Evolutionary conservation across 805 yeast species (phyloP).

Genomic region (Saccharomycopsis lassenensis): DNA sequence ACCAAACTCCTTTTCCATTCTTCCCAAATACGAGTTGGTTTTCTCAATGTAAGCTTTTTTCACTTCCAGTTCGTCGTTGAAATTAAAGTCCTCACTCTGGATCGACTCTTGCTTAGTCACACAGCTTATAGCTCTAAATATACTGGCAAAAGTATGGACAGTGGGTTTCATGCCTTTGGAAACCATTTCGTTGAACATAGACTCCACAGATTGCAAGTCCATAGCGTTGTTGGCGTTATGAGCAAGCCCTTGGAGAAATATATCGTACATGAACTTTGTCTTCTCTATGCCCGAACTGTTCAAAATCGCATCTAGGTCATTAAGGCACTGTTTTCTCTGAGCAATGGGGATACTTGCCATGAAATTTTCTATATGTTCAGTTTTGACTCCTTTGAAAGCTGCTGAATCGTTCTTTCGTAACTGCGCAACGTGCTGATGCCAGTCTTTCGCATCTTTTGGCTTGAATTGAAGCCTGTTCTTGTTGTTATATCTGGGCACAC

Average conservation of each 20-base stretch:
- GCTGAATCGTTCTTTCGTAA: too few relatives aligned
- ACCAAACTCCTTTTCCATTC: conserved; percentile 30
- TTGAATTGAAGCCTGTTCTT: too few relatives aligned
- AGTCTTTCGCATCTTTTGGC: too few relatives aligned
- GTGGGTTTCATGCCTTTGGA: conserved; percentile 23
- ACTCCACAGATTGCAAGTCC: conserved; percentile 25
- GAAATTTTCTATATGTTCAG: conserved; percentile 27
- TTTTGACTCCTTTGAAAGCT: too few relatives aligned
- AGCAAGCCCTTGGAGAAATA: conserved; percentile 29
- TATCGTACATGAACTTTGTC: conserved; percentile 26
- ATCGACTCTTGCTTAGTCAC: too few relatives aligned
- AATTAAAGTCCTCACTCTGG: conserved; percentile 1
- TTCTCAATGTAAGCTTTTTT: conserved; percentile 22
- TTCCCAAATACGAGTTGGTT: conserved; percentile 28
- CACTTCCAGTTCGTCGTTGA: conserved; percentile 5
- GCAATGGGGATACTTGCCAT: conserved; percentile 29
- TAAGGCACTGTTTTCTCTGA: conserved; percentile 21
- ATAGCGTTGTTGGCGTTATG: conserved; percentile 18
- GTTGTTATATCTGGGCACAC: too few relatives aligned
- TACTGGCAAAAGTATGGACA: conserved; percentile 29
- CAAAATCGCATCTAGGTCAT: conserved; percentile 25
- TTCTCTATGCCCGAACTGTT: conserved; percentile 23
- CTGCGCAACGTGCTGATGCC: too few relatives aligned
- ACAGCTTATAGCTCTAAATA: conserved; percentile 34
- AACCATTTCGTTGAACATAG: conserved; percentile 22